Percentiles rank a stretch among this genome's conserved stretches.
phyloP scores from a whole-genome alignment of 2,329 filamentous ascomycete genomes.

The Penicillium sp. region DNA sequence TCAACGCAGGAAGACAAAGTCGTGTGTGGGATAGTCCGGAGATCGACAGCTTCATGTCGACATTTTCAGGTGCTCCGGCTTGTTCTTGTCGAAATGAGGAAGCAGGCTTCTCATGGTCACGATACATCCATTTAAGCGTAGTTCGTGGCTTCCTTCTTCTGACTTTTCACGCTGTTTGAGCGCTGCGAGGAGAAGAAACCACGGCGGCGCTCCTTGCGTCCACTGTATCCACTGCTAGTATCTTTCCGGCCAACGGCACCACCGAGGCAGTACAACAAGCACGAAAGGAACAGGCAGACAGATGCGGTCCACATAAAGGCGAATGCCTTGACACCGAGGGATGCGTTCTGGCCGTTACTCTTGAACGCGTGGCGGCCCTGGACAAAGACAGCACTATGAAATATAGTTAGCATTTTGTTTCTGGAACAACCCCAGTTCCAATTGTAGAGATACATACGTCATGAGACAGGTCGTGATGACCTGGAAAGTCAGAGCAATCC shows the following conservation, averaged over 20 bases:
- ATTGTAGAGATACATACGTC: conserved; percentile 55
- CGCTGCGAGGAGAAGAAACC: conserved; percentile 40
- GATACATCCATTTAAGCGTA: conserved; percentile 23
- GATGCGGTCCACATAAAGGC: conserved; percentile 63
- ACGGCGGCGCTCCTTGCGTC: conserved; percentile 38
- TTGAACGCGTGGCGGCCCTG: conserved; percentile 58
- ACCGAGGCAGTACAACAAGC: conserved; percentile 57
- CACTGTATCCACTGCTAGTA: conserved; percentile 33
- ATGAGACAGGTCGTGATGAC: conserved; percentile 57
- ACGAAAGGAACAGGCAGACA: conserved; percentile 56
- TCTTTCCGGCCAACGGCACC: conserved; percentile 37
- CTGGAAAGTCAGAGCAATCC: conserved; percentile 60
- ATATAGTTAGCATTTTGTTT: conserved; percentile 13
- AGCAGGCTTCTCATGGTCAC: background rate
- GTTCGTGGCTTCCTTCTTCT: conserved; percentile 26
- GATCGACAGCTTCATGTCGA: conserved; percentile 2
- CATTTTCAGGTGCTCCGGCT: background rate
- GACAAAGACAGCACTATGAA: conserved; percentile 58
- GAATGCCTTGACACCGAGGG: conserved; percentile 59
- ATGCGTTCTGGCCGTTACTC: conserved; percentile 48
- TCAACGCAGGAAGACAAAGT: conserved; percentile 13
- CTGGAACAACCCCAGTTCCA: background rate
- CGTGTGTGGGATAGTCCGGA: background rate
- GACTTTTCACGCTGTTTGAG: conserved; percentile 29
- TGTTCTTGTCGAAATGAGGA: background rate